Base-by-base conservation (phyloP, 1,284 basidiomycete species). In the Apiotrichum brassicae region DNA sequence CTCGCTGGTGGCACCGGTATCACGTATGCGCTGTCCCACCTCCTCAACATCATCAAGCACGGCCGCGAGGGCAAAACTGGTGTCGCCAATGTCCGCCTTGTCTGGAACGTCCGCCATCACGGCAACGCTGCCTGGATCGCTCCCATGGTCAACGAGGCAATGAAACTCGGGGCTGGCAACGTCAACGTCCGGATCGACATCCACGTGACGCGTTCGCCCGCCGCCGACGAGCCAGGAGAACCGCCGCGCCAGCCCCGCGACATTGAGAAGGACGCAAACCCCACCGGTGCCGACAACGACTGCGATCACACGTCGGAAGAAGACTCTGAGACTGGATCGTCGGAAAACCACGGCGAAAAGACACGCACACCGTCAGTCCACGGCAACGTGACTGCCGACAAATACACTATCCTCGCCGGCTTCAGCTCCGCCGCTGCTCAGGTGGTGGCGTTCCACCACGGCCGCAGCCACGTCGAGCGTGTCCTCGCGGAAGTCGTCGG, bases 1-100 rank as follows among this genome's bases (percentile, higher is more conserved):
- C 53, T 72, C 41, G 60, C 63, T 26, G 70, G 69, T 47, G 70
- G 70, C 22, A 66, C 69, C 0, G 70, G 70, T 22, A 58, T 72
- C 20, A 62, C 68, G 2, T 65, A 62, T 42, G 65, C 62, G 3
- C 44, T 62, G 4, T 37, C 66, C 3, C 60, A 66, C 36, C 45
- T 71, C 20, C 57, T 62, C 11, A 46, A 59, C 26, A 58, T 65
- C 30, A 44, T 70, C 22, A 43, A 48, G 12, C 57, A 64, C 13
- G 59, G 61, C 11, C 55, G 56, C 38, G 41, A 55, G 34, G 65
- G 64, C 22, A 51, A 48, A n/a, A 57, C 58, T 2, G 48, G 57
- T 14, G 61, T 66, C 46, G 65, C 50, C 9, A 19, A 43, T 19
- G 48, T 67, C 23, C 55, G 58, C 1, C 59, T 73, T 13, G 53